Base-by-base conservation (phyloP, 176 grass and related monocot genomes). In the Stipa capillata region DNA sequence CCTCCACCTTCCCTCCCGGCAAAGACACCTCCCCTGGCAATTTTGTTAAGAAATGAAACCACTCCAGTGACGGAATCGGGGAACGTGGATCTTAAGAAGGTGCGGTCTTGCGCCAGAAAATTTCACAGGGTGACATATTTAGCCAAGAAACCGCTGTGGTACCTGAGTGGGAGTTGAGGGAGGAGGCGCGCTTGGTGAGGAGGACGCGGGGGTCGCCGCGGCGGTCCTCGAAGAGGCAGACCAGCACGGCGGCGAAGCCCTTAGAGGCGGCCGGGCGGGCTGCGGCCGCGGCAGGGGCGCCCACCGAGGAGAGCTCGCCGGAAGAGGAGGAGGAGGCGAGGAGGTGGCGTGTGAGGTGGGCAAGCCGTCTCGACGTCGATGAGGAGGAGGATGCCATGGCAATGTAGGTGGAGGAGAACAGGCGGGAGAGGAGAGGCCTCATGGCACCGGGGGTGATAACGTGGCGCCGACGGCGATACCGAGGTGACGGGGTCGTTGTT, bases 1-100 rank as follows among this genome's bases (percentile, higher is more conserved):
- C 92, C 3, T 98, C 95, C 20, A 87, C 84, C 80, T 98, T 98
- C 24, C 95, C 92, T 68, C 95, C 95, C 13, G 95, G 95, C 65
- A 98, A 72, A 53, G 92, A 92, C 73, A 94, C 92, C 85, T 94
- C 95, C 41, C 95, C 95, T 98, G 28, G 3, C 69, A 86, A 51
- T 71, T 60, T 53, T 7, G 2, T 7, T 70, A 17, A 74, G 37
- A 78, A 90, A 86, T 79, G 43, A 29, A 35, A 56, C 1, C 17
- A 43, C 23, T 66, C 37, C 0, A 44, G 42, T 50, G 32, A 33
- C 11, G 1, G 2, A 76, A 75, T 69, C 7, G 25, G 2, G 1
- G 67, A 74, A 10, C 11, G 55, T 10, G 39, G 33, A 49, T 4
- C 21, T n/a, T 14, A 54, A 0, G 31, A 75, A 73, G 45, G 35